Conservation (phyloP, 805 yeast genomes). For the Myxozyma lipomycoides region DNA sequence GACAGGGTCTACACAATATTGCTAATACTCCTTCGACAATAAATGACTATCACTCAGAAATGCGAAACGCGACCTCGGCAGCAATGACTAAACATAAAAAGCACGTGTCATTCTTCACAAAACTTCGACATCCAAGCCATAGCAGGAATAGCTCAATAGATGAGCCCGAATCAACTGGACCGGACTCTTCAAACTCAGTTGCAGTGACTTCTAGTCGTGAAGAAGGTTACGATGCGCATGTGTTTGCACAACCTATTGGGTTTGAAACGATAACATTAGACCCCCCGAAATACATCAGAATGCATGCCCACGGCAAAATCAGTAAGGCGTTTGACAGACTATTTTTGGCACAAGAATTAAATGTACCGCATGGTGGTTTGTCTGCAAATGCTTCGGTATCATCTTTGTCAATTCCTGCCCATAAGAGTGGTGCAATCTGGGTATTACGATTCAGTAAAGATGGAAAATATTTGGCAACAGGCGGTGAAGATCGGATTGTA, state of each 20-base stretch:
- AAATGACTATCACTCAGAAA: not conserved
- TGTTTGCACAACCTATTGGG: conserved; percentile 27
- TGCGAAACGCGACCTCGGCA: not conserved
- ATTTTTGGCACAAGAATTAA: conserved; percentile 39
- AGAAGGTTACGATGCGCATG: conserved; percentile 36
- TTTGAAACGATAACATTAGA: conserved; percentile 31
- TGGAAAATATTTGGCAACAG: conserved; percentile 80
- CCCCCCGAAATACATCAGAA: conserved; percentile 37
- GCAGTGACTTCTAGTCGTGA: conserved; percentile 5
- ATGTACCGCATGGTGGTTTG: not conserved
- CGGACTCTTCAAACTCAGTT: not conserved
- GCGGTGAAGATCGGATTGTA: conserved; percentile 69
- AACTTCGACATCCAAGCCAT: not conserved
- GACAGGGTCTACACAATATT: not conserved
- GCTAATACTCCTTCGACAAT: too few species aligned
- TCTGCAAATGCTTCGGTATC: conserved; percentile 11
- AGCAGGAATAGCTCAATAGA: not conserved
- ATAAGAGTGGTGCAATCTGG: conserved; percentile 54
- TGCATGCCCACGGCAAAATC: conserved; percentile 35
- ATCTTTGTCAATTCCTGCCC: conserved; percentile 22
- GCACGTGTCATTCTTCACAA: not conserved
- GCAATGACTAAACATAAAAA: not conserved
- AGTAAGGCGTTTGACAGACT: conserved; percentile 34
- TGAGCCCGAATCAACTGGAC: not conserved
- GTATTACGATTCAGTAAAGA: conserved; percentile 68